Evolutionary conservation across 148 eudicot species (phyloP), one percentile per base, ranked within the genome.

Genomic region (Camellia granthamiana): DNA sequence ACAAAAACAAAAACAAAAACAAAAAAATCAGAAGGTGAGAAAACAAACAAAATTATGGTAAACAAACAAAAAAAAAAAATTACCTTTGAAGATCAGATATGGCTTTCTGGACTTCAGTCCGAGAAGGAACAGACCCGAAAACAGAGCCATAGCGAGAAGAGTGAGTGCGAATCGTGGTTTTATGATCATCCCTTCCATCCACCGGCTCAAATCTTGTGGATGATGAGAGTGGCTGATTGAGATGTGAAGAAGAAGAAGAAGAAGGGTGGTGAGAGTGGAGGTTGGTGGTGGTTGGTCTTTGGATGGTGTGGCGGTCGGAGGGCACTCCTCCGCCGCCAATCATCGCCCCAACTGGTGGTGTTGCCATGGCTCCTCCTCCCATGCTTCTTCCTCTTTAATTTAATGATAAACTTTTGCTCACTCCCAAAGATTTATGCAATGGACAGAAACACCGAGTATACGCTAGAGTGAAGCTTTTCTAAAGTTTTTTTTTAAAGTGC

Each of bases 21-120:
- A n/a, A n/a, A n/a, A 30, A 30, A 30, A 30, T 30, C 52, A 7
- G 7, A 49, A 49, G 52, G 52, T 49, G 6, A 49, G 52, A 49
- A 49, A 47, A 69, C 38, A 3, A 5, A 18, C 6, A 64, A 10
- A 23, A 65, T 0, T 30, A 30, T 30, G 13, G 43, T 18, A 3
- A 42, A 54, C 6, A 73, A 23, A 15, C 10, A n/a, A 19, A 75
- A 11, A 77, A 23, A 74, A 15, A 41, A 23, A 69, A 6, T 72
- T 46, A 86, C 92, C 87, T 84, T 66, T 80, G 87, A 70, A 89
- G 84, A 64, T 87, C 84, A 55, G 82, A 47, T 18, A 89, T 68
- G n/a, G 92, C 92, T 41, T 76, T 69, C 72, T 85, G 70, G 8
- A 79, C 88, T 84, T 89, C 92, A 18, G 42, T 63, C 21, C 63